phyloP scores from a whole-genome alignment of 306 rosid genomes.

The Hippophae tibetana region DNA sequence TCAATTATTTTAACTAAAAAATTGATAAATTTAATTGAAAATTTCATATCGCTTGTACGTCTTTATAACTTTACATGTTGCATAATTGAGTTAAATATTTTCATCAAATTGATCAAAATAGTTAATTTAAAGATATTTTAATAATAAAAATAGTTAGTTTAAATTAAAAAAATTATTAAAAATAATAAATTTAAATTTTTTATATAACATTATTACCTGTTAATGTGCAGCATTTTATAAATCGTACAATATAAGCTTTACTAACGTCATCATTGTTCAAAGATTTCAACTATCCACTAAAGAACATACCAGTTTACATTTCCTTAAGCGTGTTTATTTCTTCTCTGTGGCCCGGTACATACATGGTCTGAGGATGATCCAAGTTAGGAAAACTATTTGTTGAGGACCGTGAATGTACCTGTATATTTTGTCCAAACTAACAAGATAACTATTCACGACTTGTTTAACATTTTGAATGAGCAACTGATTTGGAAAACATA shows the following conservation, averaged over 20 bases:
- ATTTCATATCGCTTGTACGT: no score
- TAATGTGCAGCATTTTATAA: no score
- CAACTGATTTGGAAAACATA: slow-evolving; percentile 14
- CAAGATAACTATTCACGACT: slow-evolving; percentile 26
- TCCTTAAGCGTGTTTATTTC: slow-evolving; percentile 95
- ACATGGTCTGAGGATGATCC: slow-evolving; percentile 99
- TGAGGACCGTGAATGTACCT: slow-evolving; percentile 96
- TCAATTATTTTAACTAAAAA: no score
- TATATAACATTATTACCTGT: no score
- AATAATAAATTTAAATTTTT: no score
- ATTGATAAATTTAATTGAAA: no score
- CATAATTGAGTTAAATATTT: no score
- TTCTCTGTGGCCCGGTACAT: slow-evolving; percentile 88
- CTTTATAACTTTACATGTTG: no score
- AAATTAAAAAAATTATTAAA: no score
- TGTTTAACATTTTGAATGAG: slow-evolving; percentile 13
- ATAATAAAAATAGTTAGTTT: no score
- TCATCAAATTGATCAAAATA: no score
- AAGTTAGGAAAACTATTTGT: slow-evolving; percentile 96
- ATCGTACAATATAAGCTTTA: neutral
- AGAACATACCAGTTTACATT: slow-evolving; percentile 76
- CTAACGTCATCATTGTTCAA: neutral
- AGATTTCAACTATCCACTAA: neutral
- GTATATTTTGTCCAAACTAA: slow-evolving; percentile 23
- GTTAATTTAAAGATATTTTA: no score